Evolutionary conservation across 2,329 filamentous ascomycete genomes (phyloP).

Genomic region (Hypoxylon sp.): DNA sequence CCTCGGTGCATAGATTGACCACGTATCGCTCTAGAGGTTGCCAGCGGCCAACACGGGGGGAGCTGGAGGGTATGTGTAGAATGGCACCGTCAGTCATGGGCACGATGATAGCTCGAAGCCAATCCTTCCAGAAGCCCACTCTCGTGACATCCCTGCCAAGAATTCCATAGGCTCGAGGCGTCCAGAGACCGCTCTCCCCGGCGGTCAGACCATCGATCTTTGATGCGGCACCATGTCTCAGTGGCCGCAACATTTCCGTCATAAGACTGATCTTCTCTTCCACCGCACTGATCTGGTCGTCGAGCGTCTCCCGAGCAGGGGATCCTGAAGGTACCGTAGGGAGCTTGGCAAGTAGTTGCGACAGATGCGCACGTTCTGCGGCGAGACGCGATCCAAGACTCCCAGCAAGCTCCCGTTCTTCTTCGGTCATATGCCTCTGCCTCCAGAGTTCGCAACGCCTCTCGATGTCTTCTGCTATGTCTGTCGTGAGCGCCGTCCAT

Average conservation of each 20-base stretch:
- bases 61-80: slow-evolving; percentile 83
- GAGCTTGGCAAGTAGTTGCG: slow-evolving; percentile 83
- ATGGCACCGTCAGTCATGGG: slow-evolving; percentile 93
- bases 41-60: slow-evolving; percentile 91
- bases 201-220: slow-evolving; percentile 97
- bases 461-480: slow-evolving; percentile 84
- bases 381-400: slow-evolving; percentile 90
- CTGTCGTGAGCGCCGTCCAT: slow-evolving; percentile 86
- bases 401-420: slow-evolving; percentile 89
- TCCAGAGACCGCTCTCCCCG: slow-evolving; percentile 95
- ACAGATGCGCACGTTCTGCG: slow-evolving; percentile 86
- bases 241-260: slow-evolving; percentile 91
- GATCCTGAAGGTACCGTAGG: slow-evolving; percentile 83
- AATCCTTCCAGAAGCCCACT: slow-evolving; percentile 97
- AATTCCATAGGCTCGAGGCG: slow-evolving; percentile 90
- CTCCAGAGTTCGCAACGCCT: slow-evolving; percentile 83
- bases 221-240: slow-evolving; percentile 91
- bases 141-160: slow-evolving; percentile 83
- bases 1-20: slow-evolving; percentile 94
- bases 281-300: slow-evolving; percentile 93
- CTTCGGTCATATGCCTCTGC: slow-evolving; percentile 86
- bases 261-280: slow-evolving; percentile 98
- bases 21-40: slow-evolving; percentile 96
- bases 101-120: slow-evolving; percentile 91
- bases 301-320: slow-evolving; percentile 79